These are phyloP conservation scores for Pilatotrama ljubarskyi DNA, from an alignment of 768 basidiomycete genomes.

Conservation along the genomic window DNA sequence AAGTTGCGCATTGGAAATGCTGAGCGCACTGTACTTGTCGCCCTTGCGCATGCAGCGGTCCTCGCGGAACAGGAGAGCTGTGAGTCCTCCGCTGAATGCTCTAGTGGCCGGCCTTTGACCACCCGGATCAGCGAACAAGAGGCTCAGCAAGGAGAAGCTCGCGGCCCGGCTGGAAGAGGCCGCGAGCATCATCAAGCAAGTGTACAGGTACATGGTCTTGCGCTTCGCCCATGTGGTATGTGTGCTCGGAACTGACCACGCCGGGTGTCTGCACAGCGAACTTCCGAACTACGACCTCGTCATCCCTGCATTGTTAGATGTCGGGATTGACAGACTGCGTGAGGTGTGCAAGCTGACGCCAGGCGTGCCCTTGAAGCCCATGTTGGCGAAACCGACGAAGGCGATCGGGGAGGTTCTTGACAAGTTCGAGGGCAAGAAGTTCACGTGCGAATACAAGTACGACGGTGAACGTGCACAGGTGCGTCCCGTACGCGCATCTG, in stretches of 20 bases:
- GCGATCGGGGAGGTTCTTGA: constrained; percentile 98
- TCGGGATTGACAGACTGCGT: constrained; percentile 68
- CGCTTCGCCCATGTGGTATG: background rate
- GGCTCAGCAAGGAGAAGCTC: constrained; percentile 73
- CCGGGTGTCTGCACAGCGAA: constrained; percentile 53
- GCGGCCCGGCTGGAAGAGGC: constrained; percentile 74
- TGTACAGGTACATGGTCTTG: constrained; percentile 72
- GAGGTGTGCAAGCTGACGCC: constrained; percentile 89
- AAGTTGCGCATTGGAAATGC: constrained; percentile 97
- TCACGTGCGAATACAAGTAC: constrained; percentile 99
- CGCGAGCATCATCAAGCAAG: constrained; percentile 75
- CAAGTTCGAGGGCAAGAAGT: constrained; percentile 90
- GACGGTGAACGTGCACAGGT: constrained; percentile 98
- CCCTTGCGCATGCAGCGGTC: constrained; percentile 89
- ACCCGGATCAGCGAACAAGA: constrained; percentile 58
- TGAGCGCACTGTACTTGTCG: constrained; percentile 91
- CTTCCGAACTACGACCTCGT: constrained; percentile 91
- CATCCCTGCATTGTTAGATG: constrained; percentile 82
- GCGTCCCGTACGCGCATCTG: constrained; percentile 4
- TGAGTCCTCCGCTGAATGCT: constrained; percentile 27
- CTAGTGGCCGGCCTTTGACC: background rate
- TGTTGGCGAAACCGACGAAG: constrained; percentile 99
- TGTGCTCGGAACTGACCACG: background rate
- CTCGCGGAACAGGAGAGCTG: constrained; percentile 73
- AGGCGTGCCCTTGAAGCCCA: constrained; percentile 95